Conservation (phyloP, 2,329 filamentous ascomycete species). For the Colletotrichum horii region DNA sequence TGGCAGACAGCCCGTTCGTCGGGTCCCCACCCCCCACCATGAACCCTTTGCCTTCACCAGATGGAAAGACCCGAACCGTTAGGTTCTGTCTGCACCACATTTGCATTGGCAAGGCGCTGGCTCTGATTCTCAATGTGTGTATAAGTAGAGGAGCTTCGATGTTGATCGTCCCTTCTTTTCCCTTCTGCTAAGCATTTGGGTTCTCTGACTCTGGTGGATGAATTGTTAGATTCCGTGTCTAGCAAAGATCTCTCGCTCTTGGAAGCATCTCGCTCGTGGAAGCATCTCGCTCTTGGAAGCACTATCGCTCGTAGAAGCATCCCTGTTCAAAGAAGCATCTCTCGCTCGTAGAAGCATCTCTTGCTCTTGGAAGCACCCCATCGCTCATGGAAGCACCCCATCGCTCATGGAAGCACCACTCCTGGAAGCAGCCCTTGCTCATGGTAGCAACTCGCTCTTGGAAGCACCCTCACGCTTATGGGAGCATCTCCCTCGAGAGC, state of each 20-base stretch:
- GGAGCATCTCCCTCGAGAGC: too few species aligned
- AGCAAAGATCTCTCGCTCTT: neutral
- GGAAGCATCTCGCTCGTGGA: neutral
- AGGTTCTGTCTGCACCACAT: neutral
- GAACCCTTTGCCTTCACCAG: neutral
- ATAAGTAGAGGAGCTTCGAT: neutral
- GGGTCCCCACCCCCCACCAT: neutral
- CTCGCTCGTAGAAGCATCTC: too few species aligned
- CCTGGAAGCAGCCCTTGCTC: too few species aligned
- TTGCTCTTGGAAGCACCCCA: too few species aligned
- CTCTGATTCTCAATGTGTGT: neutral
- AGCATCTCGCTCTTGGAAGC: neutral
- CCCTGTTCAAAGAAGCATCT: neutral
- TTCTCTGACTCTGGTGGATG: neutral
- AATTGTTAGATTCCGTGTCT: neutral
- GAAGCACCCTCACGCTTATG: too few species aligned
- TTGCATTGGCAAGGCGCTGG: neutral
- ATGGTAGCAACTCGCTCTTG: too few species aligned
- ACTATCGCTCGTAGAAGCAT: neutral
- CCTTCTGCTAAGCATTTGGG: neutral
- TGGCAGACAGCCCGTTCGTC: neutral
- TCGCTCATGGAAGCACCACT: too few species aligned
- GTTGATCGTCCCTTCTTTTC: neutral
- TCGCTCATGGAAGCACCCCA: too few species aligned
- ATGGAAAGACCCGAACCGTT: neutral